phyloP scores from a whole-genome alignment of 2,329 filamentous ascomycete genomes.

The Neofusicoccum laricinum region DNA sequence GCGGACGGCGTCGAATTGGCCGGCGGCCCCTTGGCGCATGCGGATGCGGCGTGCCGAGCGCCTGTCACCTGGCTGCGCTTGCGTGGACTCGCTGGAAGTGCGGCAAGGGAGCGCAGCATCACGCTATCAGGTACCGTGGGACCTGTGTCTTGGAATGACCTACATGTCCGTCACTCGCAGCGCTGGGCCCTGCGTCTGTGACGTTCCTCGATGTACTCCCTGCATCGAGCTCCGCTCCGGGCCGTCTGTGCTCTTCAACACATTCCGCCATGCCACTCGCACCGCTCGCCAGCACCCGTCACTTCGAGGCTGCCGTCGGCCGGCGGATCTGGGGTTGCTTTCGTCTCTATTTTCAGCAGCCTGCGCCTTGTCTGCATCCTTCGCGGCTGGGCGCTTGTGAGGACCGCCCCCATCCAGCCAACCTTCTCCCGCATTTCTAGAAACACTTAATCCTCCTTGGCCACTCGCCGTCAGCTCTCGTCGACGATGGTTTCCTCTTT shows the following conservation, averaged over 20 bases:
- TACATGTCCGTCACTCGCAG: background rate
- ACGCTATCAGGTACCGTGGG: background rate
- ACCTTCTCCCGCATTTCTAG: constrained; percentile 5
- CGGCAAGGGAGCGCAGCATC: background rate
- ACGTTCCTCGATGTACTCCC: too few relatives aligned
- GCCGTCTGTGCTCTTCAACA: too few relatives aligned
- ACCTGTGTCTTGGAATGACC: background rate
- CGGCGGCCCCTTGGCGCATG: background rate
- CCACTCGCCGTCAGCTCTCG: too few relatives aligned
- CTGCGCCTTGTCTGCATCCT: background rate
- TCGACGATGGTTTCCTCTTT: too few relatives aligned
- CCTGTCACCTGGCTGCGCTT: background rate
- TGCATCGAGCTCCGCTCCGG: too few relatives aligned
- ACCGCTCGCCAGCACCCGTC: too few relatives aligned
- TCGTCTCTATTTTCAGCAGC: background rate
- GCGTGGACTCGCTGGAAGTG: background rate
- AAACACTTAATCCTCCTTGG: background rate
- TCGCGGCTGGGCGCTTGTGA: background rate
- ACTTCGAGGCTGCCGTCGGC: too few relatives aligned
- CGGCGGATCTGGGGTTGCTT: background rate
- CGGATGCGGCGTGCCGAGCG: background rate
- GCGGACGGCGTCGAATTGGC: background rate
- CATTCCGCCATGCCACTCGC: too few relatives aligned
- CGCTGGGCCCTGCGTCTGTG: background rate
- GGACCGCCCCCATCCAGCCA: background rate